These are phyloP conservation scores for Inosperma sp. DNA, from an alignment of 768 basidiomycete genomes.

Conservation along the genomic window DNA sequence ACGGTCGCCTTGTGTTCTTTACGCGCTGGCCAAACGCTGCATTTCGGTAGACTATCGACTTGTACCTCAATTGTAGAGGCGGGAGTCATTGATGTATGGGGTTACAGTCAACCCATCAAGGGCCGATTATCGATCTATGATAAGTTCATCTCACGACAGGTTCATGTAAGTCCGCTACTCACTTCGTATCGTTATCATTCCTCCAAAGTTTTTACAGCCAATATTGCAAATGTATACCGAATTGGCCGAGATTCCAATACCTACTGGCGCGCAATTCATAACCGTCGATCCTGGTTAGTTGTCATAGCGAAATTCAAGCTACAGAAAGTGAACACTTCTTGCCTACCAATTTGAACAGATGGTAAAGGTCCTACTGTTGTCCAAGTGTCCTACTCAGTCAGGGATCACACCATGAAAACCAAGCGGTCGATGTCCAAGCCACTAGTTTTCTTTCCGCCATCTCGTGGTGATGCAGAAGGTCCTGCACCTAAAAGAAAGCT, in stretches of 20 bases:
- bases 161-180: too few species aligned
- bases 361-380: constrained; percentile 28
- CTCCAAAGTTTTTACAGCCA: not conserved
- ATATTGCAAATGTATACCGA: constrained; percentile 19
- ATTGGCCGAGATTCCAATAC: constrained; percentile 31
- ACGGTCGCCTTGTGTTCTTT: constrained; percentile 75
- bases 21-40: constrained; percentile 46
- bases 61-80: not conserved
- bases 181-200: too few species aligned
- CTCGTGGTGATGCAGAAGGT: constrained; percentile 9
- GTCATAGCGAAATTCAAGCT: not conserved
- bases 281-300: constrained; percentile 9
- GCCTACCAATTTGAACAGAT: not conserved
- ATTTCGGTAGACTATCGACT: constrained; percentile 32
- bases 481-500: not conserved
- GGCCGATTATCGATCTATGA: too few species aligned
- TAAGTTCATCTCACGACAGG: too few species aligned
- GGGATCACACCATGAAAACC: constrained; percentile 48
- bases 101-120: too few species aligned
- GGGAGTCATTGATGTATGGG: not conserved
- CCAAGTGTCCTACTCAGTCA: constrained; percentile 42
- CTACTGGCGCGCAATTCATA: constrained; percentile 26
- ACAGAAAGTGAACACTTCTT: not conserved
- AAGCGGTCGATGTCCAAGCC: constrained; percentile 42
- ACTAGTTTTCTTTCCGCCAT: constrained; percentile 27